phyloP scores from a whole-genome alignment of 2,329 filamentous ascomycete species.

The Colletotrichum sp. region DNA sequence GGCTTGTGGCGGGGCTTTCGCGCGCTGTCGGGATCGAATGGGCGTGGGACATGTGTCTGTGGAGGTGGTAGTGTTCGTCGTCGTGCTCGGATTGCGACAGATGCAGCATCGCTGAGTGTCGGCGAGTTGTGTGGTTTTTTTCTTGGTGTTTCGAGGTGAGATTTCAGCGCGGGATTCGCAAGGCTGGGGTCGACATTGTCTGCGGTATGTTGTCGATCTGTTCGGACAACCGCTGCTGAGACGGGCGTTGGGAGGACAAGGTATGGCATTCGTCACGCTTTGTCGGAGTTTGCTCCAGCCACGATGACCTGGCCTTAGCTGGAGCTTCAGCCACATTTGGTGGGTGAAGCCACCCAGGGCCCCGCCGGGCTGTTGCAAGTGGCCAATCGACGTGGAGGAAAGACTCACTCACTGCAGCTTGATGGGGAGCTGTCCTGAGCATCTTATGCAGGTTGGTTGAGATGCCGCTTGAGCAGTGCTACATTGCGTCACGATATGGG shows the following conservation, averaged over 20 bases:
- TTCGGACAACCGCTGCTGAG: slow-evolving; percentile 4
- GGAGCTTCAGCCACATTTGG: background rate
- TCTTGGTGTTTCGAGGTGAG: background rate
- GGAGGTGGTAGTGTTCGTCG: background rate
- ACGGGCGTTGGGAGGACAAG: background rate
- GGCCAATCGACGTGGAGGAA: background rate
- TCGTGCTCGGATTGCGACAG: background rate
- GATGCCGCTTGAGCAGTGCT: background rate
- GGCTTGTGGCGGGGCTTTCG: background rate
- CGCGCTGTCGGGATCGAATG: background rate
- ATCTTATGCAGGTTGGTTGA: background rate
- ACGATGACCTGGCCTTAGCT: background rate
- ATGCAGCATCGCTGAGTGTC: background rate
- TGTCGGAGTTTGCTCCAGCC: slow-evolving; percentile 6
- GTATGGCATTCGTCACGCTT: background rate
- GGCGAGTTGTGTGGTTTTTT: background rate
- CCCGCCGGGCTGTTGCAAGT: background rate
- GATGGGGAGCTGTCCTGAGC: background rate
- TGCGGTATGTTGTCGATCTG: background rate
- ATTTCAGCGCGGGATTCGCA: slow-evolving; percentile 3
- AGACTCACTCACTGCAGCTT: slow-evolving; percentile 8
- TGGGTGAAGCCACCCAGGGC: background rate
- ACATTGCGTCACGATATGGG: background rate
- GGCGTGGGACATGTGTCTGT: background rate
- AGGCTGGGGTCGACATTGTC: slow-evolving; percentile 5